phyloP scores from a whole-genome alignment of 148 eudicot species.

The Amaranthus hypochondriacus region DNA sequence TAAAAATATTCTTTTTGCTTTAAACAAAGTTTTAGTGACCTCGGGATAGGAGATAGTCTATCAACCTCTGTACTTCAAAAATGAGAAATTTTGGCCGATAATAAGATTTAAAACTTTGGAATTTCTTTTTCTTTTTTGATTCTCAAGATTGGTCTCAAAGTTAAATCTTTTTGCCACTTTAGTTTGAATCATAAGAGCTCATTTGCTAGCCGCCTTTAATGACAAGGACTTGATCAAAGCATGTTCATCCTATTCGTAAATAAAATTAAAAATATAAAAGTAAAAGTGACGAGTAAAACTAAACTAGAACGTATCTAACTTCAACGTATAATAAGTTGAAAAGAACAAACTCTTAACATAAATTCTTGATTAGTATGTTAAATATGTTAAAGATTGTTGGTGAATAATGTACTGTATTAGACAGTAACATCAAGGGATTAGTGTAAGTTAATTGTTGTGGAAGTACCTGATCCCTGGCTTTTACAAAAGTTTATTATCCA shows the following conservation, averaged over 20 bases:
- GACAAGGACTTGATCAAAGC: background rate
- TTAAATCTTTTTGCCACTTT: slow-evolving; percentile 38
- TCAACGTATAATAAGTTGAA: no score
- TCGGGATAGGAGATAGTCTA: slow-evolving; percentile 26
- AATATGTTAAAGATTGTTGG: no score
- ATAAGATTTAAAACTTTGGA: slow-evolving; percentile 11
- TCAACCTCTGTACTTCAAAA: slow-evolving; percentile 7
- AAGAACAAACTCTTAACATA: no score
- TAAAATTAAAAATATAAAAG: no score
- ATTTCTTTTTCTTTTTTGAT: slow-evolving; percentile 40
- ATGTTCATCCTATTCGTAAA: background rate
- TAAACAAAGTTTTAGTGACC: slow-evolving; percentile 30
- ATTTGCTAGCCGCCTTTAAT: slow-evolving; percentile 36
- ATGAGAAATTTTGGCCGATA: background rate
- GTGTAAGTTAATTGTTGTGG: no score
- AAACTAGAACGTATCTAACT: no score
- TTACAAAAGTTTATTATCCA: slow-evolving; percentile 5
- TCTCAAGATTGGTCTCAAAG: slow-evolving; percentile 53
- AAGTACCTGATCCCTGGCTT: slow-evolving; percentile 1
- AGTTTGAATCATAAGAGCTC: slow-evolving; percentile 36
- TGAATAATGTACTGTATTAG: no score
- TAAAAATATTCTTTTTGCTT: slow-evolving; percentile 21
- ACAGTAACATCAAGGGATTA: no score
- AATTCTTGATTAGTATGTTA: no score
- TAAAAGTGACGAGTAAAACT: no score